phyloP scores from a whole-genome alignment of 768 basidiomycete species.

The Rhizopogon salebrosus region DNA sequence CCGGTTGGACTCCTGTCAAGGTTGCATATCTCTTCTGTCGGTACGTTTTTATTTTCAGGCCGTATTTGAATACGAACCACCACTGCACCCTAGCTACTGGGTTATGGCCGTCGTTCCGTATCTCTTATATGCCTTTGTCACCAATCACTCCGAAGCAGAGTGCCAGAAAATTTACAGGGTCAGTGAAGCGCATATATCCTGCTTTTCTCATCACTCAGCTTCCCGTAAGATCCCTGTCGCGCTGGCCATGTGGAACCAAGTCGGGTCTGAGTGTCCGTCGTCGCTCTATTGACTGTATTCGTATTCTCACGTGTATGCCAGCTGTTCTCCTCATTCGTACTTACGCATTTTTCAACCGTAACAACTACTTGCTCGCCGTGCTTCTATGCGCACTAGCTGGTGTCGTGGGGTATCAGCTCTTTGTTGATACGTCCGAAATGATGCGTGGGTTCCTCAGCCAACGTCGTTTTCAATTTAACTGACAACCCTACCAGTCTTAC shows the following conservation, averaged over 20 bases:
- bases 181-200: background rate
- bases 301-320: constrained; percentile 17
- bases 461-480: constrained; percentile 1
- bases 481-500: constrained; percentile 41
- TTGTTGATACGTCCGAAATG: constrained; percentile 77
- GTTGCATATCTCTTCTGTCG: constrained; percentile 80
- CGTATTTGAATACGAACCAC: background rate
- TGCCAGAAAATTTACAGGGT: constrained; percentile 73
- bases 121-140: constrained; percentile 70
- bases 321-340: constrained; percentile 79
- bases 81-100: constrained; percentile 56
- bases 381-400: constrained; percentile 65
- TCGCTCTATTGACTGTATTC: background rate
- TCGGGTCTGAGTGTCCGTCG: constrained; percentile 66
- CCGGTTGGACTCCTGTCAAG: constrained; percentile 81
- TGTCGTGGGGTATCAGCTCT: constrained; percentile 77
- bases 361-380: constrained; percentile 57
- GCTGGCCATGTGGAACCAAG: constrained; percentile 85
- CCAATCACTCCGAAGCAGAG: constrained; percentile 56
- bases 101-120: constrained; percentile 77
- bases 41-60: constrained; percentile 36
- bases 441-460: constrained; percentile 40
- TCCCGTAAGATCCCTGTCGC: constrained; percentile 64
- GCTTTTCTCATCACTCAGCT: background rate
- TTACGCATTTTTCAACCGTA: constrained; percentile 83